A percentile compares a stretch with the other conserved stretches of the same genome.
Conservation (phyloP, 148 eudicot genomes). For the Rhododendron henanense region DNA sequence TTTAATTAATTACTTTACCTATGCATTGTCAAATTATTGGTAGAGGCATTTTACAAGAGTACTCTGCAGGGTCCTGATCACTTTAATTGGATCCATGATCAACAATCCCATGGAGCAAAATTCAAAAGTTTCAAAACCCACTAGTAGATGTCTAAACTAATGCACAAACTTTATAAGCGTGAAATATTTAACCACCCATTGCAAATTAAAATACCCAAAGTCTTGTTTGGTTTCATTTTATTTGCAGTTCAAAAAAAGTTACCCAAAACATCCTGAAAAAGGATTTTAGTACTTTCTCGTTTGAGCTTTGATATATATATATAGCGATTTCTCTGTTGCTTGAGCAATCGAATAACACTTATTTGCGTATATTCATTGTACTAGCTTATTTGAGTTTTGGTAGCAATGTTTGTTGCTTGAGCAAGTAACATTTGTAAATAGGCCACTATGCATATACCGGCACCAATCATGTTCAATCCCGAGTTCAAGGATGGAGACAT, state of each 20-base stretch:
- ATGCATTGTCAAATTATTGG: not conserved
- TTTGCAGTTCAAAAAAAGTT: not conserved
- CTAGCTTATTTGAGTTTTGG: no score
- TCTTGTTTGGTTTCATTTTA: not conserved
- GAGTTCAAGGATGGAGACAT: no score
- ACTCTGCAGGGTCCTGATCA: not conserved
- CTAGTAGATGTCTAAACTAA: not conserved
- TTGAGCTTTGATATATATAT: not conserved
- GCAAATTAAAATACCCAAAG: not conserved
- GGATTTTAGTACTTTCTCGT: not conserved
- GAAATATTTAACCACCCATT: not conserved
- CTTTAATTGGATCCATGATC: not conserved
- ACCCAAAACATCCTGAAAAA: not conserved
- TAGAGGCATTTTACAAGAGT: not conserved
- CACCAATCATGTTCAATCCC: no score
- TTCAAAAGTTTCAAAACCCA: not conserved
- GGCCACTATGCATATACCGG: no score
- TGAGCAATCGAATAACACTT: no score
- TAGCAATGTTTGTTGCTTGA: no score
- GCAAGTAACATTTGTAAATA: no score
- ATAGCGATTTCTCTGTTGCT: not conserved
- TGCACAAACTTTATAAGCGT: not conserved
- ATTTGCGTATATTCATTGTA: no score
- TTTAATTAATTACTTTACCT: not conserved
- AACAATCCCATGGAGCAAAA: not conserved